phyloP scores from a whole-genome alignment of 305 asterid species.

The Solanum chacoense region DNA sequence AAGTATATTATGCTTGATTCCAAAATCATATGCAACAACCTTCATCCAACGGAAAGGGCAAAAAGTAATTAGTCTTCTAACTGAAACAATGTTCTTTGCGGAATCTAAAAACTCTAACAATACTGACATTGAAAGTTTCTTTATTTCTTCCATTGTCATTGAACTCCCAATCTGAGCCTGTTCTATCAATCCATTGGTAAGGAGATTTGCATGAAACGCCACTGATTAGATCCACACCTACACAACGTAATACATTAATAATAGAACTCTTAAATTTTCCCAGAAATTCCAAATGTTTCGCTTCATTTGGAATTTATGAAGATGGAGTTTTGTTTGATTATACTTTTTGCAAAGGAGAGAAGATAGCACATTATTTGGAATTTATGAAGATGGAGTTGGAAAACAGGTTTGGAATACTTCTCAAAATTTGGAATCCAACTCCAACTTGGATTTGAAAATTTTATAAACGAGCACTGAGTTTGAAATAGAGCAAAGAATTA shows the following conservation, averaged over 20 bases:
- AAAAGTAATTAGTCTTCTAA: background rate
- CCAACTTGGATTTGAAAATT: background rate
- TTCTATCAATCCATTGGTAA: slow-evolving; percentile 65
- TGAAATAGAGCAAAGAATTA: background rate
- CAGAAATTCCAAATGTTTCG: background rate
- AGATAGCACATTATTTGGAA: background rate
- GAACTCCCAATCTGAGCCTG: slow-evolving; percentile 73
- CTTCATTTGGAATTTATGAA: background rate
- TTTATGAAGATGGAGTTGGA: background rate
- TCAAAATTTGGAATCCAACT: background rate
- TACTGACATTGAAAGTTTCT: slow-evolving; percentile 48
- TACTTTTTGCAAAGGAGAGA: background rate
- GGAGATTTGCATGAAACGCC: slow-evolving; percentile 76
- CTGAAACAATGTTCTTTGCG: background rate
- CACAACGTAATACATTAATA: slow-evolving; percentile 1
- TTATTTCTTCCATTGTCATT: slow-evolving; percentile 33
- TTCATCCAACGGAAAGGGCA: slow-evolving; percentile 18
- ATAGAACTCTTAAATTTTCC: background rate
- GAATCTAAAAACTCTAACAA: background rate
- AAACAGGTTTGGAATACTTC: background rate
- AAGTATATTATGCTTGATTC: slow-evolving; percentile 80
- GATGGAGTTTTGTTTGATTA: background rate
- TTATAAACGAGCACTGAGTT: background rate
- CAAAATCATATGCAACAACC: slow-evolving; percentile 96
- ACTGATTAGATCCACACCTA: slow-evolving; percentile 91